Conservation (phyloP, 2,329 filamentous ascomycete genomes). For the Massarina eburnea region DNA sequence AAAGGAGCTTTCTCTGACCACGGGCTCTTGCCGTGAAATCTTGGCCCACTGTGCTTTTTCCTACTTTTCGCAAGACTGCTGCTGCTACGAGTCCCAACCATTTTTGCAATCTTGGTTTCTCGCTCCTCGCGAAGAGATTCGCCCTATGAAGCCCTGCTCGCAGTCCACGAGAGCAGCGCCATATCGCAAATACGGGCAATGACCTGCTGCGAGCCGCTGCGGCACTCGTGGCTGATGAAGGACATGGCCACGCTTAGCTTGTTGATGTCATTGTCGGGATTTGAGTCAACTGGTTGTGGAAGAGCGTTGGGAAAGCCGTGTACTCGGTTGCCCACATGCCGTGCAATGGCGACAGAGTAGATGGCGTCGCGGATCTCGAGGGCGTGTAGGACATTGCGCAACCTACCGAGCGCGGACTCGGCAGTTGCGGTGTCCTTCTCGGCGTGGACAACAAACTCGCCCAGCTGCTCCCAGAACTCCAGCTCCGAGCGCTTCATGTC, state of each 20-base stretch:
- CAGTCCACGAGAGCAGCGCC: constrained; percentile 49
- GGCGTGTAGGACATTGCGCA: constrained; percentile 73
- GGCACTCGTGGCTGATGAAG: constrained; percentile 52
- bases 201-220: constrained; percentile 50
- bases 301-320: constrained; percentile 48
- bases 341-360: constrained; percentile 81
- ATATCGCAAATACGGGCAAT: constrained; percentile 53
- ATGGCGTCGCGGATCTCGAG: constrained; percentile 87
- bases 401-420: constrained; percentile 64
- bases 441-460: constrained; percentile 67
- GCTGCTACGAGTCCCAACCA: background rate
- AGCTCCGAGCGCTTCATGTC: constrained; percentile 54
- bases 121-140: background rate
- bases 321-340: constrained; percentile 68
- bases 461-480: constrained; percentile 82
- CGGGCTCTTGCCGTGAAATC: too few relatives aligned
- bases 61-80: background rate
- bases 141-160: constrained; percentile 24
- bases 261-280: constrained; percentile 41
- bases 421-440: constrained; percentile 64
- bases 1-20: too few relatives aligned
- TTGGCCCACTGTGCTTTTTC: too few relatives aligned
- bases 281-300: constrained; percentile 25
- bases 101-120: background rate
- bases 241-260: constrained; percentile 53